Base-by-base conservation (phyloP, 352 stramenopile genomes). In the Peronospora belbahrii region DNA sequence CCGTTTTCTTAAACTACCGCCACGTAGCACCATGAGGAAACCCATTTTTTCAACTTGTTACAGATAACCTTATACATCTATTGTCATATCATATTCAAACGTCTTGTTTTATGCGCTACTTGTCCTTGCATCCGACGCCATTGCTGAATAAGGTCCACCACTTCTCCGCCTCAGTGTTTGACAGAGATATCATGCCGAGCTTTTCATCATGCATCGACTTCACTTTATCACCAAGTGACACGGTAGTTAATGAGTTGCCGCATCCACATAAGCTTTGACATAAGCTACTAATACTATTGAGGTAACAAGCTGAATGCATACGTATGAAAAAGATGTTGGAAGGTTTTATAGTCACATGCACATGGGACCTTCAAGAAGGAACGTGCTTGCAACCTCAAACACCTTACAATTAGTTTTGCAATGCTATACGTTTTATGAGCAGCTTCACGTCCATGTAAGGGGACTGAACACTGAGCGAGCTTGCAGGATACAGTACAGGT, bases 341-440 rank as follows among this genome's bases (percentile, higher is more conserved):
- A 74, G 63, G 56, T 47, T 88, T 59, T 88, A 88, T 88, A 67
- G 56, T 85, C 69, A 70, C 73, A 66, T 74, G 76, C 76, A 67
- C 76, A 88, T 40, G 17, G 38, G 8, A 38, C 51, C 28, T 22
- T 11, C 42, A 10, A 53, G 18, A 44, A 53, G 34, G 43, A 48
- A 56, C 37, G 66, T 59, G 44, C 70, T 62, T 66, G 73, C 76
- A 79, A 88, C 76, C 73, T 85, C 76, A 85, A 88, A 88, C 75
- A 64, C 53, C 68, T 68, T 70, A 59, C 62, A 51, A 17, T 82
- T 15, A 22, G 11, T 70, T 48, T 80, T 32, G 74, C 72, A 83
- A 68, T 61, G 69, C 62, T 52, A 48, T 50, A 49, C 31, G 55
- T 67, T 67, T 72, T 67, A 74, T 63, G 44, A 72, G 59, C 52